Evolutionary conservation across 1,284 basidiomycete genomes (phyloP), one percentile per base, ranked within the genome.

Genomic region (Ganoderma boninense): DNA sequence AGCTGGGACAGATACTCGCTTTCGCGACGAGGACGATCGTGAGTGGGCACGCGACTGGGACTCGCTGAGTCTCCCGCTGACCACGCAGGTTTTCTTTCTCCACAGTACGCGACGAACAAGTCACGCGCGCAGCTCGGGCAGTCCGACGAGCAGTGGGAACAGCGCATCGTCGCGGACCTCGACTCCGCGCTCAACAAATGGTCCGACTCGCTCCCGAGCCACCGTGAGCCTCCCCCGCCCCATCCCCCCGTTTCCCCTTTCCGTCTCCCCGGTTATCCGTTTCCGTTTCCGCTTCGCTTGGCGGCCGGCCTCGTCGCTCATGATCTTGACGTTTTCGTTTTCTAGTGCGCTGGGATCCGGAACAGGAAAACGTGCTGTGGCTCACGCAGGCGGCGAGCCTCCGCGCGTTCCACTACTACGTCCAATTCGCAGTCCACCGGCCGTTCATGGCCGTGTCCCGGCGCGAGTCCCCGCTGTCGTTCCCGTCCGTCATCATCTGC

Each of bases 391-490:
- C 92, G 0, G 91, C 89, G 0, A 74, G 82, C 16, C 84, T 96
- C 2, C 92, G 93, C 73, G 81, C 87, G 2, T 82, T 84, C 13
- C 95, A 93, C 78, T 95, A 95, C 77, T 85, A 91, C 69, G 82
- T 91, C n/a, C 92, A 92, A 74, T 94, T 96, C 75, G 84, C 92
- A 52, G 90, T 95, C 46, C 95, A 96, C 62, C 43, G 67, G 1
- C 62, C 57, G 18, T 68, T 65, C 56, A 68, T 68, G 26, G 43
- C 61, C 7, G n/a, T 44, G 13, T 56, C 67, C 0, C 43, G 82
- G 4, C 79, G 79, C 44, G 82, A 83, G 65, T 82, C 82, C 0
- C 79, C 82, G 0, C 77, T 85, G 3, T 78, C 83, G 5, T 84
- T 86, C 73, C 88, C 90, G 0, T 90, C 89, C 0, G 82, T 90